Conservation (phyloP, 129 eudicot species). For the Dittrichia graveolens region DNA sequence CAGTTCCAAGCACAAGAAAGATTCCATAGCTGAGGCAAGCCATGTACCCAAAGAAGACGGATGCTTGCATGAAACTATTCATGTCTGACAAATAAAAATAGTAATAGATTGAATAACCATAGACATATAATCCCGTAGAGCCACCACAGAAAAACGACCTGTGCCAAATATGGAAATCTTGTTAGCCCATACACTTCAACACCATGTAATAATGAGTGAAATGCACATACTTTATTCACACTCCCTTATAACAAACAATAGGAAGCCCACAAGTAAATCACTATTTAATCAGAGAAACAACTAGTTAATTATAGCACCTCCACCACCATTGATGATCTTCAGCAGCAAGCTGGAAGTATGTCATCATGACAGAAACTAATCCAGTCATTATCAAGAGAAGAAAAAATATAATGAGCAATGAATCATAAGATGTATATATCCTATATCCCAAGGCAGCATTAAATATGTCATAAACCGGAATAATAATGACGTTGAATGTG, state of each 20-base stretch:
- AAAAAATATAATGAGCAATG: constrained; percentile 46
- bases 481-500: constrained; percentile 52
- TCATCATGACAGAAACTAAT: constrained; percentile 53
- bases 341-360: constrained; percentile 70
- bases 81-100: constrained; percentile 31
- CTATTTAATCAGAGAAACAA: too few species aligned
- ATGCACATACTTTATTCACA: background rate
- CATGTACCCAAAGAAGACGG: constrained; percentile 56
- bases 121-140: constrained; percentile 10
- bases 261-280: too few species aligned
- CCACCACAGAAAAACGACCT: constrained; percentile 14
- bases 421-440: constrained; percentile 47
- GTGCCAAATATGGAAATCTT: constrained; percentile 13
- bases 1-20: constrained; percentile 56
- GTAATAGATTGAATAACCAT: background rate
- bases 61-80: constrained; percentile 45
- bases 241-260: too few species aligned
- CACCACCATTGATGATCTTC: constrained; percentile 84
- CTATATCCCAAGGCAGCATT: constrained; percentile 48
- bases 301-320: constrained; percentile 37
- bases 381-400: constrained; percentile 56
- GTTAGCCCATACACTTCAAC: background rate
- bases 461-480: constrained; percentile 49
- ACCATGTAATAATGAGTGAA: background rate
- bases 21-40: constrained; percentile 50